These are phyloP conservation scores for Patellaria atrata DNA, from an alignment of 495 filamentous ascomycete genomes.

Conservation along the genomic window DNA sequence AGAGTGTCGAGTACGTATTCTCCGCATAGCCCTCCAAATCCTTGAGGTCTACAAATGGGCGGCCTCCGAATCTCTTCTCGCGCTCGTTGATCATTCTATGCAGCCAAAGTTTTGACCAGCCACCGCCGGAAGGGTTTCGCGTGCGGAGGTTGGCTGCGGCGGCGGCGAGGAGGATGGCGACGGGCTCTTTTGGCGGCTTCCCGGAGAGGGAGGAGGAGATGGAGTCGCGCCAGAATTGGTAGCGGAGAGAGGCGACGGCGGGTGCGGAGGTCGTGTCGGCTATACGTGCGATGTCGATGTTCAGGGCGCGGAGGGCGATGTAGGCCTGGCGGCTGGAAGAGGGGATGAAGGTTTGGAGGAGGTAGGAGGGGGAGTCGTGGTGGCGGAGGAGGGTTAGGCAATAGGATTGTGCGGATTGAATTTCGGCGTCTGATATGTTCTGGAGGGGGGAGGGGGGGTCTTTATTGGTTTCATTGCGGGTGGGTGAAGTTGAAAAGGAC, in stretches of 20 bases:
- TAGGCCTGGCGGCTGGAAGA: slow-evolving; percentile 58
- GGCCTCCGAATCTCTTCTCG: slow-evolving; percentile 71
- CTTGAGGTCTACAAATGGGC: slow-evolving; percentile 58
- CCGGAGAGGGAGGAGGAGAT: slow-evolving; percentile 59
- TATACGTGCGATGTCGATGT: slow-evolving; percentile 75
- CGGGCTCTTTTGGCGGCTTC: slow-evolving; percentile 72
- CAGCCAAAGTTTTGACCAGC: slow-evolving; percentile 70
- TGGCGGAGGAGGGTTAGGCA: no score
- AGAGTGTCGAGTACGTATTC: slow-evolving; percentile 82
- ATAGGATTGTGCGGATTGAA: no score
- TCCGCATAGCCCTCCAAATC: slow-evolving; percentile 80
- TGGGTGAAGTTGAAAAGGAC: no score
- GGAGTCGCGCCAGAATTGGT: slow-evolving; percentile 88
- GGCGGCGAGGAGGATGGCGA: slow-evolving; percentile 66
- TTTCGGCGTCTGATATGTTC: no score
- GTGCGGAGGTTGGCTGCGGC: slow-evolving; percentile 48
- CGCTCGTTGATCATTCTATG: slow-evolving; percentile 60
- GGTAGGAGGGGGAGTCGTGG: slow-evolving; percentile 76
- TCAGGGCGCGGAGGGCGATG: slow-evolving; percentile 81
- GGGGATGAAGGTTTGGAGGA: slow-evolving; percentile 75
- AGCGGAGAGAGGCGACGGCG: slow-evolving; percentile 69
- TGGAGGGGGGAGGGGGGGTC: no score
- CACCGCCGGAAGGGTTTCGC: slow-evolving; percentile 36
- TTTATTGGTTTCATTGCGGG: no score
- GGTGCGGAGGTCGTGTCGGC: slow-evolving; percentile 74